phyloP scores from a whole-genome alignment of 106 monocot species.

The Dioscorea alata region DNA sequence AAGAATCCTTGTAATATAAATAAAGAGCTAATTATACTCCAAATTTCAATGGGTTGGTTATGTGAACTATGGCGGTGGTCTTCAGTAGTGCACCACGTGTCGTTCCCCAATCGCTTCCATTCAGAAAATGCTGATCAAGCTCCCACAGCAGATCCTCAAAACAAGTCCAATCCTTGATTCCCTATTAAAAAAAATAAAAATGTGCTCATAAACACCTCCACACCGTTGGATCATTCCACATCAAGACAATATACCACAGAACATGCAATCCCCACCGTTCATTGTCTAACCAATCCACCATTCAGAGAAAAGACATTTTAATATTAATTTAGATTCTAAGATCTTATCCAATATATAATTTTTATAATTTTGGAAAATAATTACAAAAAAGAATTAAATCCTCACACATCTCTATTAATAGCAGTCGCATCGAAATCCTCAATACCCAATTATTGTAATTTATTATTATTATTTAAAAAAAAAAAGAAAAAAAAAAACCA shows the following conservation, averaged over 20 bases:
- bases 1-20: too few species aligned
- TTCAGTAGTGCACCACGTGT: neutral
- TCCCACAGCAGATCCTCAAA: neutral
- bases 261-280: too few species aligned
- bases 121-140: neutral
- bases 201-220: too few species aligned
- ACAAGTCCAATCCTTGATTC: neutral
- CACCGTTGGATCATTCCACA: too few species aligned
- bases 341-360: neutral
- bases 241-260: too few species aligned
- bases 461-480: neutral
- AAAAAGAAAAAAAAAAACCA: too few species aligned
- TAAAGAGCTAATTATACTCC: too few species aligned
- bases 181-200: neutral
- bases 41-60: too few species aligned
- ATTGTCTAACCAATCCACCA: too few species aligned
- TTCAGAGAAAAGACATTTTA: neutral
- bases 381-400: neutral
- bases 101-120: neutral
- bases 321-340: neutral
- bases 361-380: neutral
- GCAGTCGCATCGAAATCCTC: neutral
- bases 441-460: neutral
- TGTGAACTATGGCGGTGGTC: too few species aligned
- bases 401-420: slow-evolving; percentile 7